A percentile compares a stretch with the other conserved stretches of the same genome.
phyloP scores from a whole-genome alignment of 305 asterid species.

The Ruellia speciosa region DNA sequence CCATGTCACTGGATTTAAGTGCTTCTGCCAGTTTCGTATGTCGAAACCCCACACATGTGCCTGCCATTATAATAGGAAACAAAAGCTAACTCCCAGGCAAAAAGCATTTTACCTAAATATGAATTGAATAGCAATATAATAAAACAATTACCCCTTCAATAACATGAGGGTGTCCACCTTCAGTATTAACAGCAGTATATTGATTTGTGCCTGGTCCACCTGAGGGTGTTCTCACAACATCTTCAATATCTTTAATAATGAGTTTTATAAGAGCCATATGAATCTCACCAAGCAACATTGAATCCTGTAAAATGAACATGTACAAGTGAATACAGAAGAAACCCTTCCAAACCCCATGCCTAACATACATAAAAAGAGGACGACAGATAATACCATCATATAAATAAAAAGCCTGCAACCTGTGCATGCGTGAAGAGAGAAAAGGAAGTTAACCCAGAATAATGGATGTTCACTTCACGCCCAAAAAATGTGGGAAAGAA shows the following conservation, averaged over 20 bases:
- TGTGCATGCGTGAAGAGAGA: neutral
- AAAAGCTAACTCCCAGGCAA: constrained; percentile 17
- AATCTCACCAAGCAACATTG: constrained; percentile 82
- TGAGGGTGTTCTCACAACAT: constrained; percentile 85
- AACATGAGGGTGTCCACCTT: constrained; percentile 97
- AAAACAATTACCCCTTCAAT: constrained; percentile 85
- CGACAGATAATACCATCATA: neutral
- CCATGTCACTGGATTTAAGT: constrained; percentile 86
- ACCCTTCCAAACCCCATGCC: neutral
- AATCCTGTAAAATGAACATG: constrained; percentile 48
- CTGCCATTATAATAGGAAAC: constrained; percentile 35
- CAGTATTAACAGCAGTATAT: constrained; percentile 83
- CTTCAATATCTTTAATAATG: constrained; percentile 90
- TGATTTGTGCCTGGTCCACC: constrained; percentile 99
- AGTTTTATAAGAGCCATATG: constrained; percentile 69
- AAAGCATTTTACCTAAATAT: constrained; percentile 10
- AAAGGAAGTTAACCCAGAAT: neutral
- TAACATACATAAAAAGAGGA: neutral
- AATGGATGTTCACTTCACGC: neutral
- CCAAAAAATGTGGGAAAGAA: constrained; percentile 8
- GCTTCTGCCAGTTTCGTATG: constrained; percentile 84
- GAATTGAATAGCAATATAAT: constrained; percentile 6
- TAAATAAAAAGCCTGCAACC: neutral
- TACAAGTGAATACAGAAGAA: constrained; percentile 17
- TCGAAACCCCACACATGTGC: constrained; percentile 96